These are phyloP conservation scores for Pseudozyma pruni DNA, from an alignment of 1,284 basidiomycete species.

Conservation along the genomic window DNA sequence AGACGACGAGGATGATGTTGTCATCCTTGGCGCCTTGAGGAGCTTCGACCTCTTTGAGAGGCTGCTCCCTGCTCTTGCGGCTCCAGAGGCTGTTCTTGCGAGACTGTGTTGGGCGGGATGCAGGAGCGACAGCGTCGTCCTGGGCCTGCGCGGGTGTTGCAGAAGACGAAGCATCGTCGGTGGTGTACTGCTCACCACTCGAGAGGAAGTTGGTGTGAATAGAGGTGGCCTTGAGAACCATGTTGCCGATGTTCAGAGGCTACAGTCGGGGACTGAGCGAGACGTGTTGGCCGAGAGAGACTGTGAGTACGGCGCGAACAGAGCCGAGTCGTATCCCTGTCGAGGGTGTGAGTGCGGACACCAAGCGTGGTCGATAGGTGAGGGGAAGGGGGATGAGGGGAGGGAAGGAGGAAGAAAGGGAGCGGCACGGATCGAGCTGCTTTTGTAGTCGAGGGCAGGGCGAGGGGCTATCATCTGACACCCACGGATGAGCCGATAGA, in stretches of 20 bases:
- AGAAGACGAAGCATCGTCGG: constrained; percentile 31
- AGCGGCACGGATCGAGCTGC: not conserved
- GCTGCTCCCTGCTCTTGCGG: constrained; percentile 40
- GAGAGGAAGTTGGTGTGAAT: constrained; percentile 59
- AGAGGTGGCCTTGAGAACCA: constrained; percentile 58
- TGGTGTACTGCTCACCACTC: constrained; percentile 46
- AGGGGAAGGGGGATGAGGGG: not conserved
- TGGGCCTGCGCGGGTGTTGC: constrained; percentile 7
- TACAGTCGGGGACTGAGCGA: not conserved
- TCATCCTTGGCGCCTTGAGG: constrained; percentile 39
- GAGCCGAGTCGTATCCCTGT: not conserved
- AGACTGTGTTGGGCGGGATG: constrained; percentile 17
- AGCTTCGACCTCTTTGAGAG: constrained; percentile 29
- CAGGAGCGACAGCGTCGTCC: not conserved
- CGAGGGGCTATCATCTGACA: not conserved
- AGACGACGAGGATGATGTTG: constrained; percentile 58
- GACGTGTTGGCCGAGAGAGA: not conserved
- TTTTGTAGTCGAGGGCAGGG: constrained; percentile 16
- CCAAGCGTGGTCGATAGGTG: not conserved
- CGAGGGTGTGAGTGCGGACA: not conserved
- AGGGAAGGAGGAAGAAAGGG: not conserved
- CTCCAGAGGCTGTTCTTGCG: constrained; percentile 51
- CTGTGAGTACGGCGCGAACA: not conserved
- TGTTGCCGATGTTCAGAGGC: constrained; percentile 13
- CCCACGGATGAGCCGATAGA: constrained; percentile 18